phyloP scores from a whole-genome alignment of 2,329 filamentous ascomycete genomes.

The Orbilia blumenaviensis region DNA sequence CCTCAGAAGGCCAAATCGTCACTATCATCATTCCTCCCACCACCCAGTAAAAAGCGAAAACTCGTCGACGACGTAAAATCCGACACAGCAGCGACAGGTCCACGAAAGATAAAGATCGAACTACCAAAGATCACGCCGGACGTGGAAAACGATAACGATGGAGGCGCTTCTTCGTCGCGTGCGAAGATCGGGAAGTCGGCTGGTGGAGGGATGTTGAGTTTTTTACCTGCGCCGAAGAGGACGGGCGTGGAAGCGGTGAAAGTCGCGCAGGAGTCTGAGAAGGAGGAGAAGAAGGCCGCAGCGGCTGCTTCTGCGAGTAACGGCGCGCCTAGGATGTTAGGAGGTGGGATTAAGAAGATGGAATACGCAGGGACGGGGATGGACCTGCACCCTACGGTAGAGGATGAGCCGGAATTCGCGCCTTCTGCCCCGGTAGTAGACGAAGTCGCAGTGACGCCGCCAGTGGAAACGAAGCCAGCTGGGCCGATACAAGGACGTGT shows the following conservation, averaged over 20 bases:
- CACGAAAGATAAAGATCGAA: conserved; percentile 57
- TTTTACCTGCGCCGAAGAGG: conserved; percentile 57
- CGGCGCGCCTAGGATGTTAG: conserved; percentile 25
- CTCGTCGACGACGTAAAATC: conserved; percentile 26
- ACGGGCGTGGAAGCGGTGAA: conserved; percentile 52
- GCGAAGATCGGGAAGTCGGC: conserved; percentile 14
- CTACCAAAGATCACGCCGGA: conserved; percentile 55
- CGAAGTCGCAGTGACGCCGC: neutral
- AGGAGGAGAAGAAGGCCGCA: conserved; percentile 24
- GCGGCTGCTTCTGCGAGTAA: neutral
- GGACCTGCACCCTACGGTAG: conserved; percentile 31
- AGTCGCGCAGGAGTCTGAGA: conserved; percentile 38
- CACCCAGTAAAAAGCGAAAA: conserved; percentile 55
- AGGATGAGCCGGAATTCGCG: conserved; percentile 19
- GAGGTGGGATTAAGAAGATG: conserved; percentile 41
- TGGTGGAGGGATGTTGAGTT: conserved; percentile 54
- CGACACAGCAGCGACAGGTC: conserved; percentile 37
- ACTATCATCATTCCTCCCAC: conserved; percentile 39
- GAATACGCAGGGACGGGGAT: conserved; percentile 52
- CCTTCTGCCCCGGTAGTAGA: neutral
- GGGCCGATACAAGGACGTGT: conserved; percentile 35
- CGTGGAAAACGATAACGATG: conserved; percentile 54
- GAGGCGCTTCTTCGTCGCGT: conserved; percentile 27
- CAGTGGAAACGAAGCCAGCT: conserved; percentile 18
- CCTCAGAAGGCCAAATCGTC: conserved; percentile 43